Evolutionary conservation across 805 yeast genomes (phyloP), one percentile per base, ranked within the genome.

Genomic region (Pichia rugopelliculosa): DNA sequence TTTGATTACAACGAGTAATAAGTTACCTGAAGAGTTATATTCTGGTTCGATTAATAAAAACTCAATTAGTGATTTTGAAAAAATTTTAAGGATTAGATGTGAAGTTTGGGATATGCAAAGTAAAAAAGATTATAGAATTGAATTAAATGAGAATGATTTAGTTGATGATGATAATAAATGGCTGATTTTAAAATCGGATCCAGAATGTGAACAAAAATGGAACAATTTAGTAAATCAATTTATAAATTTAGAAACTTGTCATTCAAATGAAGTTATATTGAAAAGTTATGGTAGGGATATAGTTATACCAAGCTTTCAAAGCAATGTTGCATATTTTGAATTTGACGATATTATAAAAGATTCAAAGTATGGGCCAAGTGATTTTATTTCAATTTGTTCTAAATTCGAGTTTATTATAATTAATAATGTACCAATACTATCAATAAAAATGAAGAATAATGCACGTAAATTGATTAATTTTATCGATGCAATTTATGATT

Each of bases 11-110:
- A 84, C 88, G 2, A 79, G 87, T 3, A 84, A 84, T 55, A 72
- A 85, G 58, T 65, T 83, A 15, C 90, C 90, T 0, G 86, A 83
- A 54, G 84, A 83, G 50, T 68, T 84, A 37, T 84, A 84, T 56
- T 75, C 86, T 4, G 80, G 80, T 12, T 81, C 77, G 48, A 82
- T 83, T 61, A 75, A 78, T 51, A 78, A 75, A 54, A 65, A 71
- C 5, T 79, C 79, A 42, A 80, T 84, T 59, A 70, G 73, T 48
- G 65, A 73, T 10, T 84, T 84, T 61, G 76, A 77, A 43, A 68
- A 73, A 12, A 72, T 84, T 3, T 63, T 84, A 30, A 76, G 78
- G 52, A 57, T 77, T 20, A 67, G 87, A 48, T 84, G 90, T 61
- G 70, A 74, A 17, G 69, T 80, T 0, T 65, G 78, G 43, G 85